Conservation (phyloP, 768 basidiomycete species). For the Nevesoporus exiguus region DNA sequence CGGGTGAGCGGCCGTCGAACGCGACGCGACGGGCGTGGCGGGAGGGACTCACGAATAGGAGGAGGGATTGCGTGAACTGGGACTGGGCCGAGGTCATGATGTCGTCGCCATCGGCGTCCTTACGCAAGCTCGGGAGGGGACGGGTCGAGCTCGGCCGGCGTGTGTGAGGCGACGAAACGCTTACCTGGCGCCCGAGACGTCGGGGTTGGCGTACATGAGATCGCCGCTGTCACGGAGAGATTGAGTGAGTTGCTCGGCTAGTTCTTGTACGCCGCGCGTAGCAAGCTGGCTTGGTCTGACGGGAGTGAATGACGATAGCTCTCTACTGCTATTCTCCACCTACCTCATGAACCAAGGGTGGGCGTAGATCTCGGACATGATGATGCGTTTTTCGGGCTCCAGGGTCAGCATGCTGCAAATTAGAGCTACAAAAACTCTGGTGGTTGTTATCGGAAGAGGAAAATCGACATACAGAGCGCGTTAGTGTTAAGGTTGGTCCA, state of each 20-base stretch:
- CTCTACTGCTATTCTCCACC: slow-evolving; percentile 5
- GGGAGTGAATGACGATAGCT: not conserved
- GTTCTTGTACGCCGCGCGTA: slow-evolving; percentile 41
- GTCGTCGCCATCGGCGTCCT: slow-evolving; percentile 56
- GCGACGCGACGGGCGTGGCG: not conserved
- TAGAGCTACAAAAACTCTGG: slow-evolving; percentile 50
- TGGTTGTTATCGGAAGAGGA: not conserved
- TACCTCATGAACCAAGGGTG: slow-evolving; percentile 80
- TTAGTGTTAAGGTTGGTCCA: slow-evolving; percentile 66
- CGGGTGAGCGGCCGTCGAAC: not conserved
- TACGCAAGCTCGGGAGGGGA: slow-evolving; percentile 12
- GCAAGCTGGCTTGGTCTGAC: slow-evolving; percentile 69
- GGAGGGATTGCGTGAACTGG: slow-evolving; percentile 76
- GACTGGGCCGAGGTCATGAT: slow-evolving; percentile 59
- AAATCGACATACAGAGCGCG: slow-evolving; percentile 56
- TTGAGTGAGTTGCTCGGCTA: slow-evolving; percentile 72
- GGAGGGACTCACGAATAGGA: slow-evolving; percentile 65
- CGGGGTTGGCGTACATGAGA: slow-evolving; percentile 65
- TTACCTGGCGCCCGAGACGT: slow-evolving; percentile 36
- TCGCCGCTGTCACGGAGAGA: slow-evolving; percentile 69
- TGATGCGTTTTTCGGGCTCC: slow-evolving; percentile 65
- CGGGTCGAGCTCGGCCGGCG: not conserved
- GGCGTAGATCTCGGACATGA: slow-evolving; percentile 48
- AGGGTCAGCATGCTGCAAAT: slow-evolving; percentile 72
- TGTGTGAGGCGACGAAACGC: slow-evolving; percentile 6